Percentiles rank a stretch among this genome's conserved stretches.
phyloP scores from a whole-genome alignment of 257 asterid genomes.

The Plantago major region DNA sequence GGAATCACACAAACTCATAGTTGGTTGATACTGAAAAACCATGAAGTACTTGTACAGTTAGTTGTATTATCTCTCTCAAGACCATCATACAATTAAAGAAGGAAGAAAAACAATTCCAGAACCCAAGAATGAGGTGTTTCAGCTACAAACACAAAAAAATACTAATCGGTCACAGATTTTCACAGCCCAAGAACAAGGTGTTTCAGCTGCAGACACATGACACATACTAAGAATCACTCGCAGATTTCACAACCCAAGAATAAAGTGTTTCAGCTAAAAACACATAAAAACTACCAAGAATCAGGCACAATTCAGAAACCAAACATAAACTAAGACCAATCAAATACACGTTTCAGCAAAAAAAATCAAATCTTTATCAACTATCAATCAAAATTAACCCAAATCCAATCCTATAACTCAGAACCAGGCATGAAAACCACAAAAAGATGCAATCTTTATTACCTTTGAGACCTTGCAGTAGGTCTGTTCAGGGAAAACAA shows the following conservation, averaged over 20 bases:
- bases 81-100: neutral
- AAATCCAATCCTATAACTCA: conserved; percentile 1
- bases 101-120: neutral
- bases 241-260: neutral
- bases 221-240: too few relatives aligned
- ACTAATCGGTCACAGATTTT: too few relatives aligned
- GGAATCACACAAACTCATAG: neutral
- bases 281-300: neutral
- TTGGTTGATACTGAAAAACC: neutral
- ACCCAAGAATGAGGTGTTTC: neutral
- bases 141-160: neutral
- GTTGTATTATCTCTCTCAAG: neutral
- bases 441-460: neutral
- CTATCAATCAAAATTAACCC: neutral
- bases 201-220: too few relatives aligned
- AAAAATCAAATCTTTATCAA: neutral
- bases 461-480: conserved; percentile 42
- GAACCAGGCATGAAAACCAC: too few relatives aligned
- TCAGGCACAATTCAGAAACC: neutral
- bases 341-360: too few relatives aligned
- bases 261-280: neutral
- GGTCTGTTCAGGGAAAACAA: conserved; percentile 36
- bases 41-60: neutral
- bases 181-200: too few relatives aligned
- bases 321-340: neutral